Base-by-base conservation (phyloP, 176 grass and related monocot genomes). In the Canna indica region DNA sequence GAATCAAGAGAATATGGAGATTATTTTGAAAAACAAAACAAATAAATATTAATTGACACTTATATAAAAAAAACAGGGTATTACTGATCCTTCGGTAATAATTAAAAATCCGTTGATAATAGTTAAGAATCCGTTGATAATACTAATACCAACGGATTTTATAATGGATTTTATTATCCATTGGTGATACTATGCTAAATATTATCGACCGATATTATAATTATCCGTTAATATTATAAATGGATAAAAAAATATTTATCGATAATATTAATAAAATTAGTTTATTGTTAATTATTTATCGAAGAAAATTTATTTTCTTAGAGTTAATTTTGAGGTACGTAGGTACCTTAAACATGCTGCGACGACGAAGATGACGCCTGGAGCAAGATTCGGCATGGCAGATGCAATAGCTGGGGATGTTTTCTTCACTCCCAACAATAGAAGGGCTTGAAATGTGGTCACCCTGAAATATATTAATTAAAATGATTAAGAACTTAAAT, bases 381-480 rank as follows among this genome's bases (percentile, higher is more conserved):
- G 91, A 2, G 84, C 79, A 12, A 95, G 79, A 81, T 87, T 95
- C 3, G 84, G 91, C 84, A 95, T 87, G 7, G 91, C 77, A 31
- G 84, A 77, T 1, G 84, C 84, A 58, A 95, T 87, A 63, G 84
- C 76, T 10, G 81, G 91, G 15, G 87, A 87, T 41, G 91, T 90
- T 76, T 78, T 95, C 79, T 87, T 90, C 69, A 90, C 83, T 74
- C 84, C 91, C 6, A 81, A 41, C 33, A 90, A 68, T 77, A 95
- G 75, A 15, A 90, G 64, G 5, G 73, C 81, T 84, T 95, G 90
- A 79, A 90, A 88, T 50, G 33, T 26, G 2, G 86, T 84, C 50
- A 84, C 81, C 50, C 80, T 86, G 72, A 16, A 63, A 24, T 7
- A 29, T 59, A 2, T n/a, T n/a, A n/a, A n/a, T n/a, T n/a, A n/a